Conservation (phyloP, 805 yeast species). For the Monosporozyma unispora region DNA sequence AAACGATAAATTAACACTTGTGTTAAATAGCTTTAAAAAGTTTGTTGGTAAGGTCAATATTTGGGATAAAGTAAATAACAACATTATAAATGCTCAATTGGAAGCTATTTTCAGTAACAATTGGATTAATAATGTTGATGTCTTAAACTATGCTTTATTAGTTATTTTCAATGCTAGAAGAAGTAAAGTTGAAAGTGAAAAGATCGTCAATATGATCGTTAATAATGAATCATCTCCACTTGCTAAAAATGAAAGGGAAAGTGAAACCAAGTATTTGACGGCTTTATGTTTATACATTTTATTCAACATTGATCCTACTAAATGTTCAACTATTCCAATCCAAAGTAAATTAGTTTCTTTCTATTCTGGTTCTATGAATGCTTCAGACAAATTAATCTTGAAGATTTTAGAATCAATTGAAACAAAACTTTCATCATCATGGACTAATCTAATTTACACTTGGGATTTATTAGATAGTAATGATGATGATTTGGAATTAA, state of each 20-base stretch:
- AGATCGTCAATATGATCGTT: constrained; percentile 53
- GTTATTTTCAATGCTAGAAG: constrained; percentile 33
- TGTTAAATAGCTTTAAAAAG: constrained; percentile 29
- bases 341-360: constrained; percentile 42
- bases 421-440: constrained; percentile 40
- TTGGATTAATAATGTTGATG: constrained; percentile 37
- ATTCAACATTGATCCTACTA: constrained; percentile 38
- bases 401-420: constrained; percentile 52
- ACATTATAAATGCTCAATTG: constrained; percentile 51
- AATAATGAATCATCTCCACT: constrained; percentile 41
- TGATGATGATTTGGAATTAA: constrained; percentile 35
- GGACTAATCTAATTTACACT: constrained; percentile 52
- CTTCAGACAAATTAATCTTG: constrained; percentile 57
- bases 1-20: constrained; percentile 23
- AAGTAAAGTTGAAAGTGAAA: constrained; percentile 36
- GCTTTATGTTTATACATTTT: constrained; percentile 41
- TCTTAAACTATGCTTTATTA: constrained; percentile 40
- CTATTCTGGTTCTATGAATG: constrained; percentile 54
- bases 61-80: constrained; percentile 36
- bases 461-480: constrained; percentile 53
- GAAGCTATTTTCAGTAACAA: constrained; percentile 46
- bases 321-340: constrained; percentile 39
- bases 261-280: constrained; percentile 33
- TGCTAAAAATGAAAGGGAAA: constrained; percentile 16
- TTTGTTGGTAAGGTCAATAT: constrained; percentile 28